Percentiles rank a stretch among this genome's conserved stretches.
Conservation (phyloP, 495 filamentous ascomycete species). For the Massariosphaeria phaeospora region DNA sequence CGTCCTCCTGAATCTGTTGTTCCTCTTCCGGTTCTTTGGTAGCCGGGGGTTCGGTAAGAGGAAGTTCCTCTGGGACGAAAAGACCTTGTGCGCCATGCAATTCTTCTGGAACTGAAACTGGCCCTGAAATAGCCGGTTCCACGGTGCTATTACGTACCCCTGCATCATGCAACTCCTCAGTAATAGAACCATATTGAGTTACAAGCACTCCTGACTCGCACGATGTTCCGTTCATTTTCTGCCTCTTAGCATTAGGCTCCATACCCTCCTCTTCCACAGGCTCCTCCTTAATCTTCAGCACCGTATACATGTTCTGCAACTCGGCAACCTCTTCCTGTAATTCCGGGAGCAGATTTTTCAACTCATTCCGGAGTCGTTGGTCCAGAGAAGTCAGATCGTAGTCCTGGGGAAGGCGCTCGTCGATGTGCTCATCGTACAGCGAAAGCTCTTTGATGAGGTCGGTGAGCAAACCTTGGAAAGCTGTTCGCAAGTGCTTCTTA, state of each 20-base stretch:
- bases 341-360: not conserved
- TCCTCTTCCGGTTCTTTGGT: no score
- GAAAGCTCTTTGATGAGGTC: not conserved
- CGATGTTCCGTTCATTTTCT: not conserved
- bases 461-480: not conserved
- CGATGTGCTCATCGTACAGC: constrained; percentile 4
- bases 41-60: no score
- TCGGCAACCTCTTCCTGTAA: not conserved
- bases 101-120: no score
- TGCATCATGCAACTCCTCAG: no score
- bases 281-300: not conserved
- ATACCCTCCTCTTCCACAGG: not conserved
- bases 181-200: no score
- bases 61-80: no score
- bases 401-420: constrained; percentile 1
- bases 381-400: not conserved
- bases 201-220: no score
- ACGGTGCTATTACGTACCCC: no score
- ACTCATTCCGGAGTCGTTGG: not conserved
- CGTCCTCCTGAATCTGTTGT: no score
- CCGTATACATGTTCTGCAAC: not conserved
- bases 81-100: no score
- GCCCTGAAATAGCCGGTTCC: no score
- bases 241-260: not conserved
- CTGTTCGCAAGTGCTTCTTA: not conserved